phyloP scores from a whole-genome alignment of 2,329 filamentous ascomycete genomes.

The Phoma sp. region DNA sequence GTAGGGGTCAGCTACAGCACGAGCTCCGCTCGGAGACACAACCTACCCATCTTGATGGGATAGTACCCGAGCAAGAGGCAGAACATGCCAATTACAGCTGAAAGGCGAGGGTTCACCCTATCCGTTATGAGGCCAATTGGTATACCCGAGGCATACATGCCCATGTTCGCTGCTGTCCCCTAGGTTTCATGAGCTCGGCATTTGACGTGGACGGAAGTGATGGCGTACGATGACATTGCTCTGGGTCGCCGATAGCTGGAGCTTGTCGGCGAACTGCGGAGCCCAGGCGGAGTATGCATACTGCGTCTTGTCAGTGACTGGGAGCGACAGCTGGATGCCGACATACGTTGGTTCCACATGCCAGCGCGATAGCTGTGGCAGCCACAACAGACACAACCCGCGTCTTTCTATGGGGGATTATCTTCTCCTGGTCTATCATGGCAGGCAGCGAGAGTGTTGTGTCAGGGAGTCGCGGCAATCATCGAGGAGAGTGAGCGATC shows the following conservation, averaged over 20 bases:
- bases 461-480: conserved; percentile 21
- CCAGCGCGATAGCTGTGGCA: conserved; percentile 81
- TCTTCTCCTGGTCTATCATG: conserved; percentile 33
- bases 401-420: conserved; percentile 61
- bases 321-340: neutral
- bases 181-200: conserved; percentile 35
- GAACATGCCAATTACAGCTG: conserved; percentile 75
- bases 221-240: conserved; percentile 82
- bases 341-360: conserved; percentile 89
- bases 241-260: conserved; percentile 89
- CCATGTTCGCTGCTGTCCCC: conserved; percentile 78
- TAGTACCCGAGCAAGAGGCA: conserved; percentile 82
- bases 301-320: conserved; percentile 56
- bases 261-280: conserved; percentile 86
- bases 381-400: conserved; percentile 84
- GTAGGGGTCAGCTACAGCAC: conserved; percentile 38
- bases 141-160: conserved; percentile 92
- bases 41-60: conserved; percentile 69
- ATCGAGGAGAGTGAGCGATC: neutral
- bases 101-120: conserved; percentile 76
- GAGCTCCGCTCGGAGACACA: neutral
- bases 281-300: conserved; percentile 99
- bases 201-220: neutral
- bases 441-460: conserved; percentile 20
- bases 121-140: conserved; percentile 90